A percentile compares a stretch with the other conserved stretches of the same genome.
Evolutionary conservation across 495 filamentous ascomycete species (phyloP).

Genomic region (Neurospora sp.): DNA sequence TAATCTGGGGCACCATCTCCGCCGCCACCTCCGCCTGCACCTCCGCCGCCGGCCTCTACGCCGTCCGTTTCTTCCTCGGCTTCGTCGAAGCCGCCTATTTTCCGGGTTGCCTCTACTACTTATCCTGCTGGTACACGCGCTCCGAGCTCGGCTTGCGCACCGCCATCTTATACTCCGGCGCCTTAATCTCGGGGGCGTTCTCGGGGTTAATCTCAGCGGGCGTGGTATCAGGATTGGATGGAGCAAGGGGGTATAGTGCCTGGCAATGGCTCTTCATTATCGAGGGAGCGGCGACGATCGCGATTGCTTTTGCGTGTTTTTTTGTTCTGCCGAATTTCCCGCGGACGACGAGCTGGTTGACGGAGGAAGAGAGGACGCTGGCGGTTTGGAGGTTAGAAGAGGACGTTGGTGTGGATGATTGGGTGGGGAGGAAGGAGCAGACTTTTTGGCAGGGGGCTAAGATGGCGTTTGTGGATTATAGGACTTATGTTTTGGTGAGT

Average conservation of each 20-base stretch:
- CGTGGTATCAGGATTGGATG: slow-evolving; percentile 40
- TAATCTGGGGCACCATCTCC: slow-evolving; percentile 66
- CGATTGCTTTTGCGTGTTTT: slow-evolving; percentile 36
- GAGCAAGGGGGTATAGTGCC: slow-evolving; percentile 30
- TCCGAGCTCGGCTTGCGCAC: slow-evolving; percentile 47
- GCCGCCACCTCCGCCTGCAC: slow-evolving; percentile 51
- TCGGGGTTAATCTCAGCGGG: slow-evolving; percentile 55
- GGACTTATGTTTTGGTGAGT: slow-evolving; percentile 60
- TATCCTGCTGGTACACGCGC: slow-evolving; percentile 52
- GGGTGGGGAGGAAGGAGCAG: slow-evolving; percentile 51
- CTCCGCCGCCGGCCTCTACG: slow-evolving; percentile 52
- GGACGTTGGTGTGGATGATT: slow-evolving; percentile 73
- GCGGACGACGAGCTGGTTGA: slow-evolving; percentile 65
- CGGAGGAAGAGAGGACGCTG: slow-evolving; percentile 55
- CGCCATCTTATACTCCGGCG: slow-evolving; percentile 52
- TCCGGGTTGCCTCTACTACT: slow-evolving; percentile 42
- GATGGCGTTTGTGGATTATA: slow-evolving; percentile 61
- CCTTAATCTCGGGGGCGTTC: slow-evolving; percentile 53
- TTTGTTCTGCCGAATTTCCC: slow-evolving; percentile 72
- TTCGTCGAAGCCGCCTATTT: slow-evolving; percentile 47
- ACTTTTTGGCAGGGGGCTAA: slow-evolving; percentile 58
- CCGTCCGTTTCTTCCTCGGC: slow-evolving; percentile 62
- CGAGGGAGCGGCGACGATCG: slow-evolving; percentile 51
- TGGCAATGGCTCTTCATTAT: slow-evolving; percentile 73
- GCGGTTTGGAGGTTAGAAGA: slow-evolving; percentile 64